Evolutionary conservation across 108 stramenopile species (phyloP), one percentile per base, ranked within the genome.

Genomic region (Cyclotella distinguenda): DNA sequence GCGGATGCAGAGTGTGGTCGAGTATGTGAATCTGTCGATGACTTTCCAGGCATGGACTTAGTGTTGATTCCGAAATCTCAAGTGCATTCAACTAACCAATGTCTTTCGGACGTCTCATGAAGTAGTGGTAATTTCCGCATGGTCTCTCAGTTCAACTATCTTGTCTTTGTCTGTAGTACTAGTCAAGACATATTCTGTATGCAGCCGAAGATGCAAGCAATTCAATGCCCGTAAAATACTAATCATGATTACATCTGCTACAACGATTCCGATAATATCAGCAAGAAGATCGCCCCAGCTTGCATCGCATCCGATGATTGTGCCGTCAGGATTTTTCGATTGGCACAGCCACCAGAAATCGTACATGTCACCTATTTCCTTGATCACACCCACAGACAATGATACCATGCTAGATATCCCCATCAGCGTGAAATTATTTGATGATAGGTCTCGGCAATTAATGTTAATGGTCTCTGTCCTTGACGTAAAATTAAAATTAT

Each of bases 281-380:
- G 70, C 70, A 45, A 72, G 22, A 28, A 72, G 19, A 64, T 72
- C 70, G 2, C 27, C 60, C 53, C 52, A 57, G 45, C 45, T 56
- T 3, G 70, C 33, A 10, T 63, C 35, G 19, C 68, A 59, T 22
- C 68, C 68, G 6, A 38, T 38, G 35, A 62, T 48, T 1, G 45
- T 35, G 4, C 61, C 61, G 35, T 62, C 61, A 35, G 30, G 23
- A 34, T 62, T 48, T 47, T 31, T 30, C 1, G 16, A 0, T 19
- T 62, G 35, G 39, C 61, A 62, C 32, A 62, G n/a, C 45, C 39
- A 60, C 32, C 58, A 43, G 27, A 69, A 40, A 18, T 69, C 42
- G 35, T 60, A 59, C 1, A 40, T 39, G 36, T 69, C 68, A 12
- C 58, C 58, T 12, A 69, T 43, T 60, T 69, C 68, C 42, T 69